These are phyloP conservation scores for Aspergillus sp. DNA, from an alignment of 2,329 filamentous ascomycete species.

Conservation along the genomic window DNA sequence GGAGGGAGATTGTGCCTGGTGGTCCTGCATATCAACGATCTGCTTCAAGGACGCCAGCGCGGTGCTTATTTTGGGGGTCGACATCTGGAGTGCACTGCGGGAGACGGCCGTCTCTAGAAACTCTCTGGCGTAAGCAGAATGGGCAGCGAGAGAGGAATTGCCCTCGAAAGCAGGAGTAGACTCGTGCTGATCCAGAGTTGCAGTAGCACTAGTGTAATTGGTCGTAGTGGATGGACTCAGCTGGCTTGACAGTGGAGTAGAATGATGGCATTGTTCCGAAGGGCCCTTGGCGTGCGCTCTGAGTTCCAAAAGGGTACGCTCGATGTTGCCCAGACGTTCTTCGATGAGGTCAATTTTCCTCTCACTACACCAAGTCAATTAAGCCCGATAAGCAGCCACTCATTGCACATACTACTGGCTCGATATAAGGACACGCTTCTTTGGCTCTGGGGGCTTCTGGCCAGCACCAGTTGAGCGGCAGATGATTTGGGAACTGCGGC, in stretches of 20 bases:
- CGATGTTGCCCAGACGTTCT: conserved; percentile 52
- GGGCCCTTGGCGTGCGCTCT: conserved; percentile 15
- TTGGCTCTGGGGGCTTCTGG: conserved; percentile 38
- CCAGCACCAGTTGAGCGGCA: conserved; percentile 43
- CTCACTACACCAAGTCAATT: conserved; percentile 42
- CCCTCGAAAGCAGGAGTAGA: conserved; percentile 47
- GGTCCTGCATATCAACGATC: conserved; percentile 41
- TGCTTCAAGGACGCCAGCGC: conserved; percentile 43
- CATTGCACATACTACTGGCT: conserved; percentile 41
- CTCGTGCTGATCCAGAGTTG: conserved; percentile 32
- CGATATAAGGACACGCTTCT: conserved; percentile 45
- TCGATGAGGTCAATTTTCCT: conserved; percentile 57
- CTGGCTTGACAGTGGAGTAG: conserved; percentile 17
- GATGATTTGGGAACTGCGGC: conserved; percentile 37
- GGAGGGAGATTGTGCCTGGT: conserved; percentile 23
- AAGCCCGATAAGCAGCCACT: neutral
- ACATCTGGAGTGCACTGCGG: conserved; percentile 36
- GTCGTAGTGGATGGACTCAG: conserved; percentile 13
- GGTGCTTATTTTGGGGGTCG: conserved; percentile 41
- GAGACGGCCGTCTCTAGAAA: conserved; percentile 47
- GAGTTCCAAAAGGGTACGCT: conserved; percentile 37
- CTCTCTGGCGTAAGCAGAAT: conserved; percentile 51
- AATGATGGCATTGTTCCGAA: conserved; percentile 10
- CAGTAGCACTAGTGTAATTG: conserved; percentile 23
- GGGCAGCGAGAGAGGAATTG: conserved; percentile 51